These are phyloP conservation scores for Mycena maculata DNA, from an alignment of 768 basidiomycete genomes.

Conservation along the genomic window DNA sequence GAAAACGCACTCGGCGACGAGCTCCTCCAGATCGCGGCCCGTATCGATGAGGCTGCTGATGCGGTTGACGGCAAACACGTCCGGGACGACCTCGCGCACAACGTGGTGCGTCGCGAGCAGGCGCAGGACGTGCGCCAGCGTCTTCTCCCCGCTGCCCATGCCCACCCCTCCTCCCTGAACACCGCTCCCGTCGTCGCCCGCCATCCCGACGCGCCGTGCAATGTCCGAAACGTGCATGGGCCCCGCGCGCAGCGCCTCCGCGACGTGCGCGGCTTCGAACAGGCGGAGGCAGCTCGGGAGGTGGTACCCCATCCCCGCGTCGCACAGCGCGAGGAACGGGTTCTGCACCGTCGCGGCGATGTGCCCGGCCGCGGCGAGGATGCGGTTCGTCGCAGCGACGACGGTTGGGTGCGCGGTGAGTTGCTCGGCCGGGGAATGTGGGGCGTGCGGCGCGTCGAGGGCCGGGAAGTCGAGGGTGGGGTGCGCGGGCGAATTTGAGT, in stretches of 20 bases:
- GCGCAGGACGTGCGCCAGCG: slow-evolving; percentile 80
- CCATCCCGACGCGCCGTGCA: no score
- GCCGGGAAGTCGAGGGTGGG: slow-evolving; percentile 66
- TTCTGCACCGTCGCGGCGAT: slow-evolving; percentile 71
- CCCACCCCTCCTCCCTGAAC: no score
- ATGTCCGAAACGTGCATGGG: slow-evolving; percentile 62
- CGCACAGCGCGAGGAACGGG: slow-evolving; percentile 79
- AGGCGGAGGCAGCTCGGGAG: slow-evolving; percentile 80
- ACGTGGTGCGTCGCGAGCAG: slow-evolving; percentile 85
- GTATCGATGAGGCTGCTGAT: slow-evolving; percentile 77
- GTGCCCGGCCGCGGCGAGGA: slow-evolving; percentile 79
- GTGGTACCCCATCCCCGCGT: slow-evolving; percentile 81
- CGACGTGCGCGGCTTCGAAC: slow-evolving; percentile 76
- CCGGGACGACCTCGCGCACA: slow-evolving; percentile 72
- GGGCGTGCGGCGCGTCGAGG: slow-evolving; percentile 59
- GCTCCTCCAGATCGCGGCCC: slow-evolving; percentile 64
- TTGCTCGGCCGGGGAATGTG: slow-evolving; percentile 61
- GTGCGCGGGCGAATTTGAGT: slow-evolving; percentile 35
- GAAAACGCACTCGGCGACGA: slow-evolving; percentile 38
- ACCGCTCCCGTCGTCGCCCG: no score
- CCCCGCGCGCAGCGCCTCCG: slow-evolving; percentile 77
- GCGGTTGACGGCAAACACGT: slow-evolving; percentile 80
- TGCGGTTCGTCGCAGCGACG: slow-evolving; percentile 67
- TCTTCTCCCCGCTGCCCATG: no score
- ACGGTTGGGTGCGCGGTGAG: slow-evolving; percentile 72